These are phyloP conservation scores for Spathaspora passalidarum DNA, from an alignment of 805 yeast genomes.

Conservation along the genomic window DNA sequence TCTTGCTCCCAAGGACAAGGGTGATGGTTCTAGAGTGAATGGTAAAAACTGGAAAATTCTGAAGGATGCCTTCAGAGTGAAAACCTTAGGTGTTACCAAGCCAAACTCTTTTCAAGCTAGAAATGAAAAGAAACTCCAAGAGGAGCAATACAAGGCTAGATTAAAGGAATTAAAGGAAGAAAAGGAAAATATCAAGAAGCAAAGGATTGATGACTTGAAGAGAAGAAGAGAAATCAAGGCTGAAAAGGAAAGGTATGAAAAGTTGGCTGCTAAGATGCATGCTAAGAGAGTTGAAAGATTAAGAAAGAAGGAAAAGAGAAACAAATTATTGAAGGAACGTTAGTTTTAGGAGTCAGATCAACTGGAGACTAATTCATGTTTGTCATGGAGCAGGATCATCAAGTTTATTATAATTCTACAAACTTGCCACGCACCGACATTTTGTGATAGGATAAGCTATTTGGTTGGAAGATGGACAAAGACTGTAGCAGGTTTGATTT, in stretches of 20 bases:
- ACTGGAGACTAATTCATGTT: no score
- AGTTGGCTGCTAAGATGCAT: constrained; percentile 82
- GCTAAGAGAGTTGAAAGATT: constrained; percentile 88
- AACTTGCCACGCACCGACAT: neutral
- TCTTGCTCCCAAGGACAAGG: constrained; percentile 28
- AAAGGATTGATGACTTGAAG: constrained; percentile 54
- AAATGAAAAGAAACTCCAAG: constrained; percentile 62
- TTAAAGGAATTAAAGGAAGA: constrained; percentile 75
- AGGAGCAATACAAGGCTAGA: constrained; percentile 64
- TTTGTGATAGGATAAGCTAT: neutral
- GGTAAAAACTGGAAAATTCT: constrained; percentile 73
- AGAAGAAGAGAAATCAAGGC: constrained; percentile 78
- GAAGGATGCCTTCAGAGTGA: constrained; percentile 66
- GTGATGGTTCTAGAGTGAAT: constrained; percentile 51
- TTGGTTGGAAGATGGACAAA: neutral
- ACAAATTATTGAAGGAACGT: constrained; percentile 89
- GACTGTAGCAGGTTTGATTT: no score
- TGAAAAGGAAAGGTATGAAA: constrained; percentile 85
- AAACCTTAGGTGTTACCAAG: constrained; percentile 52
- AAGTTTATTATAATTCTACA: no score
- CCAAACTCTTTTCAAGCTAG: constrained; percentile 60
- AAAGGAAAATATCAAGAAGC: constrained; percentile 58
- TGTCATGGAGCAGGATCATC: no score
- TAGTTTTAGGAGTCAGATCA: constrained; percentile 22
- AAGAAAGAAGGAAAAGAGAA: constrained; percentile 90